These are phyloP conservation scores for Backusella macrospora DNA, from an alignment of 192 early-diverging fungal species.

Conservation along the genomic window DNA sequence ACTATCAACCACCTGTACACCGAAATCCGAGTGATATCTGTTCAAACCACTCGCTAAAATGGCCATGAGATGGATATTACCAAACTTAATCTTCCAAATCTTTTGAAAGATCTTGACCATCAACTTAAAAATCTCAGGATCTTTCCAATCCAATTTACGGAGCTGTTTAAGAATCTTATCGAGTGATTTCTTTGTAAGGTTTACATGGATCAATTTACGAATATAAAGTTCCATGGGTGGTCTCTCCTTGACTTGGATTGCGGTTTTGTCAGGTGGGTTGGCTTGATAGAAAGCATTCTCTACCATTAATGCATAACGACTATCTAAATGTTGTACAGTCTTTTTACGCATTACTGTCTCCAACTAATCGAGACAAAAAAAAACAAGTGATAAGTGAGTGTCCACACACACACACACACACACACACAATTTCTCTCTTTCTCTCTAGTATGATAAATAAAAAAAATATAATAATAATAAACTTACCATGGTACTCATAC, in stretches of 20 bases:
- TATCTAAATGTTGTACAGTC: conserved; percentile 82
- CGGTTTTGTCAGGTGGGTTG: conserved; percentile 76
- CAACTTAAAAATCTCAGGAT: conserved; percentile 58
- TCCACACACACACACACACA: no score
- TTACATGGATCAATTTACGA: conserved; percentile 85
- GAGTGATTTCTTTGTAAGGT: conserved; percentile 72
- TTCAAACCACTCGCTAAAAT: conserved; percentile 78
- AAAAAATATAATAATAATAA: neutral
- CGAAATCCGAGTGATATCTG: conserved; percentile 85
- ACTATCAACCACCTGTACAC: conserved; percentile 82
- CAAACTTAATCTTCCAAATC: conserved; percentile 92
- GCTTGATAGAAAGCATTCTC: conserved; percentile 93
- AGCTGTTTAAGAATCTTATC: conserved; percentile 70
- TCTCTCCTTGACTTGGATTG: conserved; percentile 68
- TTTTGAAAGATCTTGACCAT: conserved; percentile 84
- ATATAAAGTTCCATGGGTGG: conserved; percentile 87
- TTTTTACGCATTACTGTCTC: conserved; percentile 94
- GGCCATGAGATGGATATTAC: conserved; percentile 83
- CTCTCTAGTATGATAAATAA: no score
- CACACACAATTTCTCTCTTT: no score
- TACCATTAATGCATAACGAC: conserved; percentile 81
- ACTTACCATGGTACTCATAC: conserved; percentile 69
- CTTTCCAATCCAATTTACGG: conserved; percentile 88
- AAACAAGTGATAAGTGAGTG: neutral
- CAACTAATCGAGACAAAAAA: conserved; percentile 45